Evolutionary conservation across 2,329 filamentous ascomycete genomes (phyloP), one percentile per base, ranked within the genome.

Genomic region (Purpureocillium takamizusanense): DNA sequence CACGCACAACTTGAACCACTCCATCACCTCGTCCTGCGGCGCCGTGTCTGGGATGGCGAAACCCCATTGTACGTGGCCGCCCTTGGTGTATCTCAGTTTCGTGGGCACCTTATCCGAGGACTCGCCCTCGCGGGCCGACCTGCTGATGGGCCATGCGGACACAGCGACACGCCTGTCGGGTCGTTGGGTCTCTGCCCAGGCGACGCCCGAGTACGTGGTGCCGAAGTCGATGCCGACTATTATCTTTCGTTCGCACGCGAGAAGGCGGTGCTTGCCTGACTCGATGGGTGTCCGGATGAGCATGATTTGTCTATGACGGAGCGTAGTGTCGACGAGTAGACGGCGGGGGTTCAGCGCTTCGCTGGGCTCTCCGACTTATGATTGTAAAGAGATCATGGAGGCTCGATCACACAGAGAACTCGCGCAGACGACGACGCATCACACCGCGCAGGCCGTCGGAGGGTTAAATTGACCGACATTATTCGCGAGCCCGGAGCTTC

Each of bases 161-260:
- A 70, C 57, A 23, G 58, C 49, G 5, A 52, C 53, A 9, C 56
- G 53, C 31, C 57, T 53, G 25, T 65, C 59, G 3, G 59, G 54
- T 3, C 55, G 53, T 35, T 61, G 54, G 2, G 62, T 64, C 44
- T 66, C 58, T 16, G 63, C 65, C 65, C 67, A 74, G 10, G 67
- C 67, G 6, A 73, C 58, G 31, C 69, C 69, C 3, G 69, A 70
- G 46, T 67, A 74, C 0, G 70, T 75, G 13, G 70, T 74, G 10
- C 71, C 70, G 42, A 74, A 74, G 46, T 74, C 70, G 40, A 74
- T 66, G 16, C 65, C 67, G 37, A 72, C 58, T 27, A 72, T 65
- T 48, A 72, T 60, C 46, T 60, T 66, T 38, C 61, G 59, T 17
- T 61, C 57, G 18, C 4, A 5, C 10, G 21, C 10, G 21, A n/a